phyloP scores from a whole-genome alignment of 345 rosid species.

The Viola odorata region DNA sequence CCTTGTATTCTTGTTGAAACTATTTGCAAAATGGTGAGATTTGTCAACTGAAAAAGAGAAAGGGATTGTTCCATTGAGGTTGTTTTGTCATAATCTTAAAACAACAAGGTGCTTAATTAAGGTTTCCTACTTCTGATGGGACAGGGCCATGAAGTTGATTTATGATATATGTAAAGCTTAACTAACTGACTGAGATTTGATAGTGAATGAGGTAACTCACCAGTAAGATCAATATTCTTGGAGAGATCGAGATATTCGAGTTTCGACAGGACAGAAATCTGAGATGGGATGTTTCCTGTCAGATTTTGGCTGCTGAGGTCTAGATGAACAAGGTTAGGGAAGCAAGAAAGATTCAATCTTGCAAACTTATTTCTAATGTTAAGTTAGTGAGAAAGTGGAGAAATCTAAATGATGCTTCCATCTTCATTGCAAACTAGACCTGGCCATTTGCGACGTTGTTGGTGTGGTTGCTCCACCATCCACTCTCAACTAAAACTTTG shows the following conservation, averaged over 20 bases:
- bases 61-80: background rate
- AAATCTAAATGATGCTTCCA: conserved; percentile 6
- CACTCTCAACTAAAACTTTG: background rate
- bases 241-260: conserved; percentile 4
- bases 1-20: too few relatives aligned
- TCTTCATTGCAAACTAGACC: background rate
- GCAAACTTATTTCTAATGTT: background rate
- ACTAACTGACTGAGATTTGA: background rate
- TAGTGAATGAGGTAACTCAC: conserved; percentile 13
- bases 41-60: background rate
- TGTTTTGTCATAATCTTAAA: background rate
- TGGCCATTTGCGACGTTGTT: conserved; percentile 8
- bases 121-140: too few relatives aligned
- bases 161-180: background rate
- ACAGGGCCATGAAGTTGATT: background rate
- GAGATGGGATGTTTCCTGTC: background rate
- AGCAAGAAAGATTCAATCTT: conserved; percentile 13
- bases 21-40: too few relatives aligned
- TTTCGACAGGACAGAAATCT: conserved; percentile 6
- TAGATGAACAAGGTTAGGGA: conserved; percentile 3
- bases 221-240: background rate
- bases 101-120: background rate
- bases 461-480: background rate
- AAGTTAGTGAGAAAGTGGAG: fast-evolving
- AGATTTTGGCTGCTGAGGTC: background rate